Percentiles rank a stretch among this genome's conserved stretches.
These are phyloP conservation scores for Podaxis sp. DNA, from an alignment of 768 basidiomycete species.

Conservation along the genomic window DNA sequence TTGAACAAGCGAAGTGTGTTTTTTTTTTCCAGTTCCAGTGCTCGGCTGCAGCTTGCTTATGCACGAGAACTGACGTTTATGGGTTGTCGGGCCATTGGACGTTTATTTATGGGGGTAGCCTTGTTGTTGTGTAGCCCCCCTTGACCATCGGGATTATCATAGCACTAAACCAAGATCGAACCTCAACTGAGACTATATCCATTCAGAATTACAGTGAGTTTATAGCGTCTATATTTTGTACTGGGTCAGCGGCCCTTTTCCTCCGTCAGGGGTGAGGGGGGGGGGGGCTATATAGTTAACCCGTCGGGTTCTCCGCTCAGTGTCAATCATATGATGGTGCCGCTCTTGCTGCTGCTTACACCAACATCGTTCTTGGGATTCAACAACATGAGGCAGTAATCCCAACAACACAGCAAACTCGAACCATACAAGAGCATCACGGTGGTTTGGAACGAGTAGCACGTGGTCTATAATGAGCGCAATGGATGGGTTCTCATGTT, in stretches of 20 bases:
- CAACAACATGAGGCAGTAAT: not conserved
- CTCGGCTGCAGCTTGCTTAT: no score
- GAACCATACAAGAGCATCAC: not conserved
- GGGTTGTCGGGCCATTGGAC: not conserved
- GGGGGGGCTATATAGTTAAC: not conserved
- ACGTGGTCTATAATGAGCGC: not conserved
- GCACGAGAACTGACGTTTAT: not conserved
- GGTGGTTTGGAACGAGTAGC: not conserved
- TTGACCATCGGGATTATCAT: slow-evolving; percentile 5
- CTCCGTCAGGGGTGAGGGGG: not conserved
- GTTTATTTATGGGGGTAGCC: not conserved
- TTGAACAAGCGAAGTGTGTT: not conserved
- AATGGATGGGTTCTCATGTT: not conserved
- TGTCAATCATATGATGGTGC: slow-evolving; percentile 9
- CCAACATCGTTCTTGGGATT: not conserved
- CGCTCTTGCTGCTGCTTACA: not conserved
- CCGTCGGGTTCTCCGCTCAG: slow-evolving; percentile 1
- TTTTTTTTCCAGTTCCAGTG: no score
- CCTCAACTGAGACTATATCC: not conserved
- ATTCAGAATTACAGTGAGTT: not conserved
- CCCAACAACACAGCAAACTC: not conserved
- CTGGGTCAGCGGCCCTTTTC: not conserved
- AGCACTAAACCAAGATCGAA: not conserved
- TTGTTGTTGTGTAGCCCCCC: not conserved
- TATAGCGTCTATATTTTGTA: not conserved